Conservation (phyloP, 768 basidiomycete species). For the Collybiopsis luxurians region DNA sequence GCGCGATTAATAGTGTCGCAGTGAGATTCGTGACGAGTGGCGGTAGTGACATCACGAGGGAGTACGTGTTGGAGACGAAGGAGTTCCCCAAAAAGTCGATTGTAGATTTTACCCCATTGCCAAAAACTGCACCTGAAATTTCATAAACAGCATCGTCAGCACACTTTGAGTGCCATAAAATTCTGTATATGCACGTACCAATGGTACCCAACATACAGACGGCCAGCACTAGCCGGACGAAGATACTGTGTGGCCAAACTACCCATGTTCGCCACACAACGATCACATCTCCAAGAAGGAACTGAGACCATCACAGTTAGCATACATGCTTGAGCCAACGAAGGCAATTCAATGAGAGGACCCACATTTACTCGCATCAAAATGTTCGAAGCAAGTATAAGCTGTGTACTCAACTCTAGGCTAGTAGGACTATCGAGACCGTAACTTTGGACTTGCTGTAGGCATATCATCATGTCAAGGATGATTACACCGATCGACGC, state of each 20-base stretch:
- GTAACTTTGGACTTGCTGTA: neutral
- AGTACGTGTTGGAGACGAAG: conserved; percentile 1
- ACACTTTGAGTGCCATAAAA: too few species aligned
- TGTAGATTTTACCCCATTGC: conserved; percentile 13
- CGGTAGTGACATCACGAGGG: conserved; percentile 13
- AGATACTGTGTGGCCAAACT: conserved; percentile 12
- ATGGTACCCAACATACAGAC: conserved; percentile 13
- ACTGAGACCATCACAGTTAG: conserved; percentile 5
- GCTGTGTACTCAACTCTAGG: neutral
- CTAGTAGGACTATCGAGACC: neutral
- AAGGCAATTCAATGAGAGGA: neutral
- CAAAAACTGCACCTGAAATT: conserved; percentile 7
- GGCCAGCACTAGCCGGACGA: conserved; percentile 11
- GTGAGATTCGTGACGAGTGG: conserved; percentile 15
- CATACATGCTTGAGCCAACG: neutral
- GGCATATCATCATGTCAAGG: neutral
- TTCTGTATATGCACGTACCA: conserved; percentile 1
- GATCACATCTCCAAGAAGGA: conserved; percentile 16
- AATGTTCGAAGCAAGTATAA: neutral
- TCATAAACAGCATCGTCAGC: neutral
- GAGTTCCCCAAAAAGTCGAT: conserved; percentile 9
- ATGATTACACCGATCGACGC: conserved; percentile 1
- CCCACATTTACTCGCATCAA: neutral
- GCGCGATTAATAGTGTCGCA: conserved; percentile 12
- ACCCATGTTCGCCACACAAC: conserved; percentile 19